Evolutionary conservation across 1,139 yeast genomes (phyloP).

Genomic region (Candida dubliniensis): DNA sequence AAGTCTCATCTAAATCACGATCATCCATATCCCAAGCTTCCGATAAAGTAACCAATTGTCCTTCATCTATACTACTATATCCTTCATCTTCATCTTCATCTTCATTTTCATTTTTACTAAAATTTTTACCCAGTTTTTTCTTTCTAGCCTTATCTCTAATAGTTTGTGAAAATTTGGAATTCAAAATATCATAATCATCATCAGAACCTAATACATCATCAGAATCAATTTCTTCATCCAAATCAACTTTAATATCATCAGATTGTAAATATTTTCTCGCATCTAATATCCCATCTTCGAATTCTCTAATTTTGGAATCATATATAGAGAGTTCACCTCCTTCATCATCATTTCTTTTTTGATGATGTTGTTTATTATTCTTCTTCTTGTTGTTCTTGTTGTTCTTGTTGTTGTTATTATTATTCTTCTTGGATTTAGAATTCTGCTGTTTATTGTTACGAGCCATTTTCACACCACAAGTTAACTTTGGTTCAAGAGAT

Average conservation of each 20-base stretch:
- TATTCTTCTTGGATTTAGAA: background rate
- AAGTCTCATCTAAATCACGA: conserved; percentile 34
- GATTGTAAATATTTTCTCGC: conserved; percentile 37
- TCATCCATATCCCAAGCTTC: conserved; percentile 90
- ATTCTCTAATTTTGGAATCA: conserved; percentile 8
- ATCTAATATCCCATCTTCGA: conserved; percentile 44
- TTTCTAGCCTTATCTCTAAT: conserved; percentile 53
- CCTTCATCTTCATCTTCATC: conserved; percentile 41
- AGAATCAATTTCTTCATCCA: conserved; percentile 73
- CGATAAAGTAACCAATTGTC: conserved; percentile 70
- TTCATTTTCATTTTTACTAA: conserved; percentile 20
- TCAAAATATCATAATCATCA: conserved; percentile 68
- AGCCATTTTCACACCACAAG: too few relatives aligned
- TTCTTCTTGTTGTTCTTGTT: background rate
- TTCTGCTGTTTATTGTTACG: too few relatives aligned
- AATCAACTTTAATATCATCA: conserved; percentile 31
- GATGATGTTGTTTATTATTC: background rate
- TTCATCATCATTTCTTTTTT: background rate
- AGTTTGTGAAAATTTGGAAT: conserved; percentile 67
- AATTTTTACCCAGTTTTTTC: conserved; percentile 23
- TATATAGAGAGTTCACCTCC: conserved; percentile 20
- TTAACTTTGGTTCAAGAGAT: too few relatives aligned
- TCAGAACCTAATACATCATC: conserved; percentile 79
- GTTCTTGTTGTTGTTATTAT: too few relatives aligned
- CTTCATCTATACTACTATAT: conserved; percentile 67